Conservation (phyloP, 371 early-diverging fungal genomes). For the Rhizopus sp. region DNA sequence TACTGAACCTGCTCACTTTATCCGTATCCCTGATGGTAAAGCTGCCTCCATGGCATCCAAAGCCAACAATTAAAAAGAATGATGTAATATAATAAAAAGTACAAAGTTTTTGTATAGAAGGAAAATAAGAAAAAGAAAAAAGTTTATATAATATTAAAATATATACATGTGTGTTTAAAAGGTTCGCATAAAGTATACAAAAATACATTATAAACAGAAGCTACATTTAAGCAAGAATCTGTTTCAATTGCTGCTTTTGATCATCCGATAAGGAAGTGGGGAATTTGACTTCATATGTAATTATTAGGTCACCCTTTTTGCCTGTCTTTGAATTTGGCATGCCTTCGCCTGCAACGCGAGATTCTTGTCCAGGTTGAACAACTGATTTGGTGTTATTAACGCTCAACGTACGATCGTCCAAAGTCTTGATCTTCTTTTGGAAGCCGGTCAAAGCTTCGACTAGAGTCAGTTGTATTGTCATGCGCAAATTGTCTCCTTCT, state of each 20-base stretch:
- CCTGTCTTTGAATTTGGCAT: conserved; percentile 92
- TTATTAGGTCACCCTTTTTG: conserved; percentile 83
- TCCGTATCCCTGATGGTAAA: conserved; percentile 94
- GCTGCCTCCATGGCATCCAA: conserved; percentile 78
- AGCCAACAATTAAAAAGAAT: conserved; percentile 10
- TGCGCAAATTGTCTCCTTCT: conserved; percentile 86
- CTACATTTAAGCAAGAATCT: conserved; percentile 15
- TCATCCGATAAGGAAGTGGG: conserved; percentile 68
- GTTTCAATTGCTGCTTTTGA: conserved; percentile 60
- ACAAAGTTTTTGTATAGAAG: too few relatives aligned
- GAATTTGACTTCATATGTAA: conserved; percentile 79
- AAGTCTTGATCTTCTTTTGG: conserved; percentile 68
- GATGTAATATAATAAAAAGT: too few relatives aligned
- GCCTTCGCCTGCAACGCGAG: conserved; percentile 78
- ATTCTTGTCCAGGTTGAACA: conserved; percentile 77
- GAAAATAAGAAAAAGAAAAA: too few relatives aligned
- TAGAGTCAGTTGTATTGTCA: conserved; percentile 68
- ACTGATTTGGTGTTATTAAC: conserved; percentile 64
- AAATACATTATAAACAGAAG: too few relatives aligned
- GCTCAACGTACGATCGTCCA: conserved; percentile 76
- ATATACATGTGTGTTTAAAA: too few relatives aligned
- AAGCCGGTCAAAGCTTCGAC: conserved; percentile 87
- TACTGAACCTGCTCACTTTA: conserved; percentile 67
- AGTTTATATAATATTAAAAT: too few relatives aligned
- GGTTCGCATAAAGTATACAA: too few relatives aligned